A percentile compares a stretch with the other conserved stretches of the same genome.
These are phyloP conservation scores for Boletus rubropictus DNA, from an alignment of 768 basidiomycete genomes.

Conservation along the genomic window DNA sequence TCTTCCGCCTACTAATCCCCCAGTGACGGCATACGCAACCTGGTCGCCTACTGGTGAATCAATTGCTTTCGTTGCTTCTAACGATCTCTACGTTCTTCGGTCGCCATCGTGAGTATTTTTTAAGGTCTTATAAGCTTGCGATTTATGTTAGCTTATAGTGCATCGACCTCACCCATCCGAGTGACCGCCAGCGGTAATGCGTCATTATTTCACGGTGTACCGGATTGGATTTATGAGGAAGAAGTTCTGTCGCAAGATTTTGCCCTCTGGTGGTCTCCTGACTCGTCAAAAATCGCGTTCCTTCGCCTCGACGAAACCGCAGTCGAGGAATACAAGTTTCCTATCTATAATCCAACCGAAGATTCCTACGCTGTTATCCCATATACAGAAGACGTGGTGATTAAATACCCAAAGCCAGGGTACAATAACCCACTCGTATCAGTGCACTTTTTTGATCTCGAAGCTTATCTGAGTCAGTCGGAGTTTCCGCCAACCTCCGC, in stretches of 20 bases:
- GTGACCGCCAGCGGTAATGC: constrained; percentile 78
- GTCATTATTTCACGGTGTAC: constrained; percentile 88
- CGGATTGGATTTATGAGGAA: constrained; percentile 98
- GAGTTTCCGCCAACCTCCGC: constrained; percentile 26
- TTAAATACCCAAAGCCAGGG: constrained; percentile 87
- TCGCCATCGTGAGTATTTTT: constrained; percentile 49
- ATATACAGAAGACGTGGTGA: constrained; percentile 59
- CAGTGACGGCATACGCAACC: constrained; percentile 69
- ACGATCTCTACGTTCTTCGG: constrained; percentile 84
- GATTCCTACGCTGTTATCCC: constrained; percentile 68
- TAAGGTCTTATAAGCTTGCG: neutral
- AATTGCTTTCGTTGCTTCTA: constrained; percentile 79
- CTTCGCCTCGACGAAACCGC: constrained; percentile 82
- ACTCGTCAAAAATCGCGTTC: constrained; percentile 60
- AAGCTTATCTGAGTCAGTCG: constrained; percentile 39
- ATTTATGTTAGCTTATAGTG: constrained; percentile 21
- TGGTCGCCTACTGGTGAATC: constrained; percentile 83
- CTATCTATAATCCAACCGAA: constrained; percentile 84
- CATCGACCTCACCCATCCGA: constrained; percentile 50
- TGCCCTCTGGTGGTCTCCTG: constrained; percentile 90
- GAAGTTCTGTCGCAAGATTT: constrained; percentile 71
- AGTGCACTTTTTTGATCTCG: constrained; percentile 77
- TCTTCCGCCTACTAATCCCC: constrained; percentile 59
- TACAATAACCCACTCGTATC: constrained; percentile 84
- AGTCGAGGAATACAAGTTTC: constrained; percentile 83